Conservation (phyloP, 192 early-diverging fungal genomes). For the Piromyces finnis region DNA sequence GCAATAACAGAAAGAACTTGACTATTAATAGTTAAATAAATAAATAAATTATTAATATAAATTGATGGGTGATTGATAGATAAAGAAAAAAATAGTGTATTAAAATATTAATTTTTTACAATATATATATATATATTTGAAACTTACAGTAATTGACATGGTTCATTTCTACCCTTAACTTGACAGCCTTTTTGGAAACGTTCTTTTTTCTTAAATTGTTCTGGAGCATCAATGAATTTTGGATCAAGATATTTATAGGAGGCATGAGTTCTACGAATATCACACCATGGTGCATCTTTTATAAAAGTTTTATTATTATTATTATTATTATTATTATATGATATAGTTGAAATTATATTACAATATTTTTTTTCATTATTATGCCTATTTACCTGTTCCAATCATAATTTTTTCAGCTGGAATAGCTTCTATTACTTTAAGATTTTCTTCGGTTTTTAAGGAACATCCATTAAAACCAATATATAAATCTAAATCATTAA, state of each 20-base stretch:
- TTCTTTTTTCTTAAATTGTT: conserved; percentile 51
- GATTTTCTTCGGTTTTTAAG: conserved; percentile 69
- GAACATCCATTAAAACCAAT: conserved; percentile 97
- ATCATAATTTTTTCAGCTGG: conserved; percentile 71
- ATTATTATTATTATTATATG: no score
- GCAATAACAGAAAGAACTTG: conserved; percentile 53
- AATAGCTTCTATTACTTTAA: conserved; percentile 48
- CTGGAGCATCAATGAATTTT: conserved; percentile 15
- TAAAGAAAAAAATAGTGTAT: no score
- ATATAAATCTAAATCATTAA: conserved; percentile 50
- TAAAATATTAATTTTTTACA: no score
- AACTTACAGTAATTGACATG: conserved; percentile 46
- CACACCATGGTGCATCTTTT: conserved; percentile 77
- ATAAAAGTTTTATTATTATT: neutral
- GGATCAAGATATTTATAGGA: conserved; percentile 34
- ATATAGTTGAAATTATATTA: no score
- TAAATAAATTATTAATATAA: no score
- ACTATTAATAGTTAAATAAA: no score
- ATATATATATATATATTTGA: neutral
- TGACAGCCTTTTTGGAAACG: conserved; percentile 36
- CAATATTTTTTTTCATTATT: no score
- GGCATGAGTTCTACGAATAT: conserved; percentile 72
- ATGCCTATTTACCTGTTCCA: conserved; percentile 65
- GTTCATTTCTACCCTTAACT: conserved; percentile 77
- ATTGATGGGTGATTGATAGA: no score